phyloP scores from a whole-genome alignment of 192 early-diverging fungal genomes.

The Backusella australiensis region DNA sequence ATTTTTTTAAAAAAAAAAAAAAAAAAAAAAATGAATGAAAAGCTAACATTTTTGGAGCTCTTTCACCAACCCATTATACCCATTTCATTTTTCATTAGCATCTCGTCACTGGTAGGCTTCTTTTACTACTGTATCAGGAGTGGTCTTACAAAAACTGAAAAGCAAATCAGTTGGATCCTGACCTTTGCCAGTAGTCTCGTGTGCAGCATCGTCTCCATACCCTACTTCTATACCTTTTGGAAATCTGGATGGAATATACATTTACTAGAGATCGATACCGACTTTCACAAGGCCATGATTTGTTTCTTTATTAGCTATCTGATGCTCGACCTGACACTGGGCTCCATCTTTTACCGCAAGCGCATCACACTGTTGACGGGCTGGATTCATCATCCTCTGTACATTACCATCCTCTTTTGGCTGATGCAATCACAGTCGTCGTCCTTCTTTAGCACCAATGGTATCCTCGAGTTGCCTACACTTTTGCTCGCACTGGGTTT shows the following conservation, averaged over 20 bases:
- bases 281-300: conserved; percentile 28
- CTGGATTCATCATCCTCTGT: conserved; percentile 62
- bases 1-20: no score
- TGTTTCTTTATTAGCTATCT: conserved; percentile 58
- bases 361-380: conserved; percentile 51
- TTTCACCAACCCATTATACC: conserved; percentile 16
- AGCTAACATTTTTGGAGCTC: conserved; percentile 15
- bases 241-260: conserved; percentile 26
- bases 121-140: conserved; percentile 18
- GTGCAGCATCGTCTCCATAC: conserved; percentile 22
- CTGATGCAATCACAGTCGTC: conserved; percentile 18
- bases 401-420: conserved; percentile 39
- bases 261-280: conserved; percentile 14
- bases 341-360: conserved; percentile 49
- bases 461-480: conserved; percentile 59
- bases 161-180: conserved; percentile 28
- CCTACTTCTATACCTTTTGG: conserved; percentile 21
- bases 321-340: conserved; percentile 50
- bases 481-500: conserved; percentile 51
- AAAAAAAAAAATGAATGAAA: background rate
- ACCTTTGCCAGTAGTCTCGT: conserved; percentile 33
- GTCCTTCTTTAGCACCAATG: conserved; percentile 45
- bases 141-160: conserved; percentile 21
- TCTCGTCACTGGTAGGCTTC: background rate
- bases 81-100: conserved; percentile 8